Percentiles rank a stretch among this genome's conserved stretches.
phyloP scores from a whole-genome alignment of 768 basidiomycete species.

The Xerocomus brunneocitrinus region DNA sequence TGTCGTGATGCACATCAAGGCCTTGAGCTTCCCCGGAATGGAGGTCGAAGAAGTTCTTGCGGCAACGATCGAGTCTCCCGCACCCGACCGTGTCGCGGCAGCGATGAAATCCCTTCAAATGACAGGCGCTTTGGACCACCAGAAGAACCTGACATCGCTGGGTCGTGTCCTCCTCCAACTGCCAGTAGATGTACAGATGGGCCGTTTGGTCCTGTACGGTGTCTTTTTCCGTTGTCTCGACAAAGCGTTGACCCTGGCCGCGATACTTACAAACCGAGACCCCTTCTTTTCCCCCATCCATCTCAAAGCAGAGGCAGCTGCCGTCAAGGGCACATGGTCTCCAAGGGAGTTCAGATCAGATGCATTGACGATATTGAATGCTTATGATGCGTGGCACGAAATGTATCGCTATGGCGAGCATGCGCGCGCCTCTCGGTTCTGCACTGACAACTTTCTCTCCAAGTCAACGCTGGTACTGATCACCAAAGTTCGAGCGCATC shows the following conservation, averaged over 20 bases:
- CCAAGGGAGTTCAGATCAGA: constrained; percentile 82
- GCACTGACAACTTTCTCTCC: constrained; percentile 80
- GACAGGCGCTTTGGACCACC: constrained; percentile 80
- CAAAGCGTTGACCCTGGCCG: constrained; percentile 84
- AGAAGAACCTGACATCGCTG: constrained; percentile 76
- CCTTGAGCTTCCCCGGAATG: constrained; percentile 83
- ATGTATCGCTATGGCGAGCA: constrained; percentile 66
- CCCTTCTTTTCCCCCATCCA: constrained; percentile 85
- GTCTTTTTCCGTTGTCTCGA: constrained; percentile 92
- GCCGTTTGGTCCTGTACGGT: constrained; percentile 84
- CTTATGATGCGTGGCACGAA: constrained; percentile 78
- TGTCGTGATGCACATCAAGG: constrained; percentile 96
- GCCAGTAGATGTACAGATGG: constrained; percentile 87
- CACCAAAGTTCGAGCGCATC: constrained; percentile 72
- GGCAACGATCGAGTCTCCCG: constrained; percentile 86
- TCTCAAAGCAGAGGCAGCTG: constrained; percentile 64
- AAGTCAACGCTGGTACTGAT: constrained; percentile 82
- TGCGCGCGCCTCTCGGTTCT: constrained; percentile 66
- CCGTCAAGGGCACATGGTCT: constrained; percentile 74
- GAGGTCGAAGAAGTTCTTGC: constrained; percentile 82
- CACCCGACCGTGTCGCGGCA: constrained; percentile 63
- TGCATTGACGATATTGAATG: constrained; percentile 69
- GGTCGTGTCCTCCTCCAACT: constrained; percentile 85
- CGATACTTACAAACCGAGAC: constrained; percentile 84
- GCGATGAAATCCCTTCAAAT: constrained; percentile 77